Evolutionary conservation across 2,329 filamentous ascomycete species (phyloP), one percentile per base, ranked within the genome.

Genomic region (Trichoderma sp.): DNA sequence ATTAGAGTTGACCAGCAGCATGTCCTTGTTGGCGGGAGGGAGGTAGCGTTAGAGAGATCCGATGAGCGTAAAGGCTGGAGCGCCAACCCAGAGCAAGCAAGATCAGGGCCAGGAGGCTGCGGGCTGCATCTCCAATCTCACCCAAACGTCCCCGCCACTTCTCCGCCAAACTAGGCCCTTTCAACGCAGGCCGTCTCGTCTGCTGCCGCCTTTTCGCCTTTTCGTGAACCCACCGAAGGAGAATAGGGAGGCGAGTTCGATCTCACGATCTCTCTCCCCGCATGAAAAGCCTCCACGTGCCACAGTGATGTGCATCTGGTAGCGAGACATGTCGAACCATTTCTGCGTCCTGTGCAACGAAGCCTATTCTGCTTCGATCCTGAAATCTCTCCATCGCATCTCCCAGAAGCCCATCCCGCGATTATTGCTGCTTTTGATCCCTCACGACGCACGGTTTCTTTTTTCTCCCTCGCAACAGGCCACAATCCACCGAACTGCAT

Each of bases 201-300:
- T 18, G 38, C 59, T 64, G 69, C 45, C 45, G 50, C 45, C 31
- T 38, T 16, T 38, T 38, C 35, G 35, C 35, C 35, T 14, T 59
- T 64, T 38, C 18, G n/a, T 29, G 35, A 72, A 63, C 38, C 59
- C 59, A 72, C 69, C 41, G n/a, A 63, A 72, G 38, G 35, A 21
- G 21, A 64, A 72, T 63, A n/a, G 69, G 33, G 35, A 62, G 69
- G 11, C 29, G 68, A 71, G 35, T 29, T 29, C 67, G 68, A 72
- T 72, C 69, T 72, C 59, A 72, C 69, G 69, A 72, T 72, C 69
- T 72, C 41, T 72, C 69, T 72, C 45, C 59, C 69, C 69, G 59
- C 69, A 45, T 41, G 62, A 38, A 45, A 45, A 53, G 38, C 69
- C 69, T 72, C 69, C 69, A 72, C 59, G 69, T 63, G 69, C 50